phyloP scores from a whole-genome alignment of 371 early-diverging fungal species.

The Lichtheimia hyalospora region DNA sequence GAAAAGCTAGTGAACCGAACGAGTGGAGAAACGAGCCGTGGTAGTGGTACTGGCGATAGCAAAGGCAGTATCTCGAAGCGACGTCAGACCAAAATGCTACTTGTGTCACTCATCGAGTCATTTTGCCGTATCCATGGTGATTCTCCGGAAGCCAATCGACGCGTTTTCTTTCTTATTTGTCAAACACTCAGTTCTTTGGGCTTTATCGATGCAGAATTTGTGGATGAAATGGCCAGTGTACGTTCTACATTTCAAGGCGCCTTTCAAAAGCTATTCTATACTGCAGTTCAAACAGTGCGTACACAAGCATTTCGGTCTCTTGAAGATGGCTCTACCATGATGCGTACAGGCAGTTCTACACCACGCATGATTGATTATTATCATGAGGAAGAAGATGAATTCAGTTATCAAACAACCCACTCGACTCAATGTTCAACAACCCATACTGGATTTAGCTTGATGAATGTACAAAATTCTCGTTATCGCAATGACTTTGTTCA shows the following conservation, averaged over 20 bases:
- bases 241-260: slow-evolving; percentile 80
- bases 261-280: slow-evolving; percentile 77
- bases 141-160: slow-evolving; percentile 76
- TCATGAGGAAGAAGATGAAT: not conserved
- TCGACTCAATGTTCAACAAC: not conserved
- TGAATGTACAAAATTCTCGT: slow-evolving; percentile 62
- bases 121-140: slow-evolving; percentile 89
- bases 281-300: slow-evolving; percentile 74
- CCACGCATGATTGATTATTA: slow-evolving; percentile 7
- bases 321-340: not conserved
- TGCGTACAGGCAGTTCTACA: not conserved
- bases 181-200: slow-evolving; percentile 67
- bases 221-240: slow-evolving; percentile 73
- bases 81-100: slow-evolving; percentile 68
- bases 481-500: slow-evolving; percentile 87
- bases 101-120: slow-evolving; percentile 80
- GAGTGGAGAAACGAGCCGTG: too few species aligned
- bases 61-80: slow-evolving; percentile 28
- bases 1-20: too few species aligned
- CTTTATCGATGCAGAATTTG: slow-evolving; percentile 82
- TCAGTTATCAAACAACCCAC: not conserved
- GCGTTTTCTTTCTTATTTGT: slow-evolving; percentile 78
- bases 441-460: slow-evolving; percentile 20
- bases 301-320: slow-evolving; percentile 12
- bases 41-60: not conserved